Evolutionary conservation across 257 asterid genomes (phyloP).

Genomic region (Handroanthus guayacan): DNA sequence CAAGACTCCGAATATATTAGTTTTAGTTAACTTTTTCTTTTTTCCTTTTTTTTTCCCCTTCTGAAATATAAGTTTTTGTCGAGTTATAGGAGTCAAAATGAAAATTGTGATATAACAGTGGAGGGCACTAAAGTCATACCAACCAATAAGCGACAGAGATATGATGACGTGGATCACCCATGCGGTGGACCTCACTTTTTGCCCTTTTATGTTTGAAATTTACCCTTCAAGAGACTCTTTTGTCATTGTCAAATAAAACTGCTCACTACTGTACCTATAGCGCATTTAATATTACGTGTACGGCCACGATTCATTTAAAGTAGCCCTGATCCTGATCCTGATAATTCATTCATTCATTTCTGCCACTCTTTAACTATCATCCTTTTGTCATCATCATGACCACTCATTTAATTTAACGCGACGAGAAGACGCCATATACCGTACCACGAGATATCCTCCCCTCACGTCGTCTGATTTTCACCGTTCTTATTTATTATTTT

Average conservation of each 20-base stretch:
- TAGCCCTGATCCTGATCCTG: no score
- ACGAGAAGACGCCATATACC: slow-evolving; percentile 27
- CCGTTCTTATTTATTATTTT: neutral
- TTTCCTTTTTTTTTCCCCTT: no score
- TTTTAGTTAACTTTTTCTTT: no score
- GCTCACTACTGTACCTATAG: neutral
- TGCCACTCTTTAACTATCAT: neutral
- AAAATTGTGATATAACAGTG: no score
- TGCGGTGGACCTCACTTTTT: slow-evolving; percentile 38
- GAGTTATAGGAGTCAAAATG: neutral
- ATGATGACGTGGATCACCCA: slow-evolving; percentile 35
- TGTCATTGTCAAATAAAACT: slow-evolving; percentile 17
- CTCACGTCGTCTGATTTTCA: no score
- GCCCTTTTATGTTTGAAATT: neutral
- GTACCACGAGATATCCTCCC: neutral
- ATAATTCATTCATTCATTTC: no score
- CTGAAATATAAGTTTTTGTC: neutral
- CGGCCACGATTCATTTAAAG: slow-evolving; percentile 21
- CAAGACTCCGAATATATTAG: no score
- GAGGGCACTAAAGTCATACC: neutral
- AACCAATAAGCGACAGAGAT: slow-evolving; percentile 42
- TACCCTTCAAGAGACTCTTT: neutral
- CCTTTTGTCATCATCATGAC: neutral
- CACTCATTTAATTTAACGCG: slow-evolving; percentile 14
- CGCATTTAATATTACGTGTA: slow-evolving; percentile 22